Evolutionary conservation across 129 eudicot species (phyloP).

Genomic region (Centaurea solstitialis): DNA sequence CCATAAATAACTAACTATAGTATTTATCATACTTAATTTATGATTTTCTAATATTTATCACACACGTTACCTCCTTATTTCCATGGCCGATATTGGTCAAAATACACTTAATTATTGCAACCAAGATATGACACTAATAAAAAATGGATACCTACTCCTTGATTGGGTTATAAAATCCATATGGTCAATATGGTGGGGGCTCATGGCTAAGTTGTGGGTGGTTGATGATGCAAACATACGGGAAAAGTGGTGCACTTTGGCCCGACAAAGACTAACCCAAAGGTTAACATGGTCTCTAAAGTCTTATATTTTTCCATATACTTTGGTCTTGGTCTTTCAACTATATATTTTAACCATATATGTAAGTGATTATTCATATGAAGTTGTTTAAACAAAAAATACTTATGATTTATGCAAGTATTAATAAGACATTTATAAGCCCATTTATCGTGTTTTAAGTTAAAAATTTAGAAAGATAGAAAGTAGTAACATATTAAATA

Average conservation of each 20-base stretch:
- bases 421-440: no score
- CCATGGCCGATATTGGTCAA: neutral
- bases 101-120: neutral
- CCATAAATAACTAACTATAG: no score
- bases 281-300: constrained; percentile 28
- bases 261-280: constrained; percentile 33
- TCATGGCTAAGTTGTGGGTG: constrained; percentile 25
- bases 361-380: no score
- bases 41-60: neutral
- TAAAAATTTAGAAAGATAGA: no score
- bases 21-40: neutral
- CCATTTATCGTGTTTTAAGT: no score
- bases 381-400: no score
- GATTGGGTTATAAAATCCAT: neutral
- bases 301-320: constrained; percentile 29
- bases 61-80: neutral
- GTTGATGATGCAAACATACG: constrained; percentile 41
- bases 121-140: neutral
- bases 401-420: no score
- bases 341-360: neutral
- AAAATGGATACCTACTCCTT: constrained; percentile 15
- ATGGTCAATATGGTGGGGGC: constrained; percentile 11
- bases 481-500: no score
- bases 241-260: constrained; percentile 36
- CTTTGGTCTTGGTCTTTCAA: constrained; percentile 15